Conservation (phyloP, 192 early-diverging fungal genomes). For the Coemansia javaensis region DNA sequence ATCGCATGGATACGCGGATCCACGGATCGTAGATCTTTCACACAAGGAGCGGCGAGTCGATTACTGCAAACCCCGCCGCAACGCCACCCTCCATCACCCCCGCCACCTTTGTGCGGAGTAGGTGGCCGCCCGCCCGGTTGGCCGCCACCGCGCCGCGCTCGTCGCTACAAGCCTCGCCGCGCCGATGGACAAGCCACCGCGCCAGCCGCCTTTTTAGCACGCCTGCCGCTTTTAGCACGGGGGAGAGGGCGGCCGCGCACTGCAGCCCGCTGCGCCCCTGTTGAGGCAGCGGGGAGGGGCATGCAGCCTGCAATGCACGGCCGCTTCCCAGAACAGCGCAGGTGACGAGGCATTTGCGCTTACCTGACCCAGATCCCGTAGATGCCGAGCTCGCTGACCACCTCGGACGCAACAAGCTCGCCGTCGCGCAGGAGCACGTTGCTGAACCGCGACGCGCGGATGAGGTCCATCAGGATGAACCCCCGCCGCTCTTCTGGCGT, state of each 20-base stretch:
- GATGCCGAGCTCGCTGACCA: constrained; percentile 90
- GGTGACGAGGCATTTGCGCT: constrained; percentile 3
- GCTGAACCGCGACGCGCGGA: constrained; percentile 66
- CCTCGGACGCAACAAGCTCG: constrained; percentile 60
- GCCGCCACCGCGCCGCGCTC: constrained; percentile 44
- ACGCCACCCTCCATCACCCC: constrained; percentile 92
- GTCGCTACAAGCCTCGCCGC: constrained; percentile 49
- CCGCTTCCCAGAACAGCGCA: too few relatives aligned
- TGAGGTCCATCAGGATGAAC: constrained; percentile 96
- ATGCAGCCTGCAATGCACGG: too few relatives aligned
- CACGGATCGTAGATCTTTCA: constrained; percentile 7
- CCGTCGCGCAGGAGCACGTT: constrained; percentile 79
- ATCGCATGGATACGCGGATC: too few relatives aligned
- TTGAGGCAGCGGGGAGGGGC: too few relatives aligned
- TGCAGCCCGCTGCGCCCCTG: too few relatives aligned
- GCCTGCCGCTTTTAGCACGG: too few relatives aligned
- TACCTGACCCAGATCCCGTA: constrained; percentile 87
- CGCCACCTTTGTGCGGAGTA: constrained; percentile 85
- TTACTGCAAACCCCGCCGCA: constrained; percentile 89
- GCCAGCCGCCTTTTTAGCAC: too few relatives aligned
- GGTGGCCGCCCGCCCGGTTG: constrained; percentile 81
- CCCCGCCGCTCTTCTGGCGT: constrained; percentile 65
- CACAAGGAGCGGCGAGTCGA: constrained; percentile 77
- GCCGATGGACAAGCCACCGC: neutral
- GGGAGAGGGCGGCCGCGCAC: too few relatives aligned